These are phyloP conservation scores for Onygenales sp. DNA, from an alignment of 2,329 filamentous ascomycete species.

Conservation along the genomic window DNA sequence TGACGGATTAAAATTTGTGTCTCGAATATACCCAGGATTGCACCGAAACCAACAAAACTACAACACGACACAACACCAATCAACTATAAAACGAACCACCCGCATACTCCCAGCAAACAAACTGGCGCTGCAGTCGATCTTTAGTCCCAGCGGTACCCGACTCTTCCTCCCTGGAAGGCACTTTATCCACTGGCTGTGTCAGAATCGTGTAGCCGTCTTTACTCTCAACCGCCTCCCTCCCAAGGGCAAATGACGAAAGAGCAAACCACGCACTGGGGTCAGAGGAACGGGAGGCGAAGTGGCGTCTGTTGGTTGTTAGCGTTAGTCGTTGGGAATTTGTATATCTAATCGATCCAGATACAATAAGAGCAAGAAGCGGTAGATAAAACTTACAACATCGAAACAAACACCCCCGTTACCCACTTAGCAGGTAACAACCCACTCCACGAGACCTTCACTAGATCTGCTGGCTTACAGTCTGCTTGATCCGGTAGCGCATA, in stretches of 20 bases:
- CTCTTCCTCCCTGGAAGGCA: conserved; percentile 2
- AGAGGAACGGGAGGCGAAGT: conserved; percentile 1
- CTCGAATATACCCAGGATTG: background rate
- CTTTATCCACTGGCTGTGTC: background rate
- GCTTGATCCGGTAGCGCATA: conserved; percentile 29
- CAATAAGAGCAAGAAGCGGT: background rate
- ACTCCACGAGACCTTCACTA: conserved; percentile 34
- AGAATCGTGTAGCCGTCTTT: conserved; percentile 32
- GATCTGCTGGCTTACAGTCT: conserved; percentile 13
- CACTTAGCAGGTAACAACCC: conserved; percentile 32
- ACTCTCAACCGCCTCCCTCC: conserved; percentile 28
- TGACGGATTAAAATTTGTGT: no score
- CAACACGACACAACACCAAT: background rate
- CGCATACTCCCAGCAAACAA: conserved; percentile 32
- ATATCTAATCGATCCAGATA: background rate
- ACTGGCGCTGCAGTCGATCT: conserved; percentile 8
- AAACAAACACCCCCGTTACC: conserved; percentile 28
- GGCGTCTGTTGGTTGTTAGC: background rate
- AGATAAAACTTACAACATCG: conserved; percentile 25
- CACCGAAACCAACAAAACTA: no score
- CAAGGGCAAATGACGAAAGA: conserved; percentile 23
- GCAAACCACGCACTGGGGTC: conserved; percentile 23
- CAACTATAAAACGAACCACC: conserved; percentile 17
- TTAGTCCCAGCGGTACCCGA: background rate
- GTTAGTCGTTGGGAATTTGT: background rate